Evolutionary conservation across 2,329 filamentous ascomycete species (phyloP).

Genomic region (Trichoderma sp.): DNA sequence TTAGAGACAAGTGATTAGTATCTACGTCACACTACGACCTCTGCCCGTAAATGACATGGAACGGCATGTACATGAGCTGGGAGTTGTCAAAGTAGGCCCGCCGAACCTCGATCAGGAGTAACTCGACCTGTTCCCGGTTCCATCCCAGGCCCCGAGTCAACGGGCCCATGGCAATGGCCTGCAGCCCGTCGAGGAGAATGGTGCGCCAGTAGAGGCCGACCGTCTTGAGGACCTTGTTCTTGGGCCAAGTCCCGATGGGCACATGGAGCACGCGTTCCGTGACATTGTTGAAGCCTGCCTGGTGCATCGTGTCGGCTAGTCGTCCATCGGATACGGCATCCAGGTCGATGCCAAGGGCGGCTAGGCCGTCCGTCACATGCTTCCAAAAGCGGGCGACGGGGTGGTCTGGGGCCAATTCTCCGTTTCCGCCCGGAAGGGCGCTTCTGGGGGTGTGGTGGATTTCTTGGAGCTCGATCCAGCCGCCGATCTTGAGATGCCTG

Average conservation of each 20-base stretch:
- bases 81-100: conserved; percentile 47
- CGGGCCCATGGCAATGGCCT: conserved; percentile 53
- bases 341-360: conserved; percentile 46
- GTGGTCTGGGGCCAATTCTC: conserved; percentile 39
- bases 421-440: conserved; percentile 39
- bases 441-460: conserved; percentile 50
- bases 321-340: conserved; percentile 42
- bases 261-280: conserved; percentile 49
- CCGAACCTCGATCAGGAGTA: conserved; percentile 48
- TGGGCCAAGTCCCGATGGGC: conserved; percentile 55
- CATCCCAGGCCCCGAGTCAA: conserved; percentile 50
- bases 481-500: conserved; percentile 53
- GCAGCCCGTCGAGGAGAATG: conserved; percentile 49
- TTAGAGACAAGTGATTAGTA: not conserved
- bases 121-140: conserved; percentile 47
- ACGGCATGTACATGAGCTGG: conserved; percentile 53
- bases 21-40: conserved; percentile 38
- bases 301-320: conserved; percentile 46
- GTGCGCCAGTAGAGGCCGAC: conserved; percentile 53
- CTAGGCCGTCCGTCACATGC: conserved; percentile 45
- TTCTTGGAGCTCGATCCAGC: conserved; percentile 56
- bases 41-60: conserved; percentile 55
- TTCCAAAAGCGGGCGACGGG: conserved; percentile 48
- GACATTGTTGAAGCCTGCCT: conserved; percentile 53
- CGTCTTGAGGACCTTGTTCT: conserved; percentile 49